Evolutionary conservation across 306 rosid species (phyloP).

Genomic region (Luffa acutangula): DNA sequence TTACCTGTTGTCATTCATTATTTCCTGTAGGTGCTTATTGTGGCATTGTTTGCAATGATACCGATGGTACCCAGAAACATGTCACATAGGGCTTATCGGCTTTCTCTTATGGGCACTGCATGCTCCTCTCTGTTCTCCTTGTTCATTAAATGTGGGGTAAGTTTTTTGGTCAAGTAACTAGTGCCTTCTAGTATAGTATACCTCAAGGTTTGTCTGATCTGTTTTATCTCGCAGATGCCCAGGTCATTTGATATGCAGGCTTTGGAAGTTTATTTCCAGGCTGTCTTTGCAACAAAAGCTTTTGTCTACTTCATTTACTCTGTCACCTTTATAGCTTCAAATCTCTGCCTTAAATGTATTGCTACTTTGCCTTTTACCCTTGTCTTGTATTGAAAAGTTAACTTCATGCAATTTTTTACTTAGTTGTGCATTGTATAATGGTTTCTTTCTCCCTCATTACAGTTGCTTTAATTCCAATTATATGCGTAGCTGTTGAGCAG

Average conservation of each 20-base stretch:
- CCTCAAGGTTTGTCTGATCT: slow-evolving; percentile 1
- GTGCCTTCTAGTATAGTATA: not conserved
- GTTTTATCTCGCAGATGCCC: slow-evolving; percentile 49
- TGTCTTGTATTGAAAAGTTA: not conserved
- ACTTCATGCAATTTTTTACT: not conserved
- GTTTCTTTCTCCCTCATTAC: slow-evolving; percentile 24
- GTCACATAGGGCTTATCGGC: slow-evolving; percentile 76
- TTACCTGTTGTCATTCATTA: not conserved
- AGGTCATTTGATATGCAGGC: slow-evolving; percentile 78
- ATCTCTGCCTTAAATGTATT: slow-evolving; percentile 73
- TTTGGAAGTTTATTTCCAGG: slow-evolving; percentile 71
- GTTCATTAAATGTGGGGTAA: slow-evolving; percentile 71
- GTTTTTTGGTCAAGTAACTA: slow-evolving; percentile 6
- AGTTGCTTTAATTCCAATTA: slow-evolving; percentile 83
- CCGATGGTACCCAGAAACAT: slow-evolving; percentile 64
- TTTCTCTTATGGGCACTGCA: slow-evolving; percentile 69
- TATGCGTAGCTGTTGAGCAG: slow-evolving; percentile 62
- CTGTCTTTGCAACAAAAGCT: slow-evolving; percentile 57
- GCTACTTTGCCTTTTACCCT: not conserved
- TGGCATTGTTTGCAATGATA: slow-evolving; percentile 66
- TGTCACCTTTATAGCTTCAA: slow-evolving; percentile 58
- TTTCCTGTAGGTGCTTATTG: slow-evolving; percentile 61
- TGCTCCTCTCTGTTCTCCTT: slow-evolving; percentile 62
- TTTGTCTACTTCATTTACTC: slow-evolving; percentile 79
- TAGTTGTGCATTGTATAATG: slow-evolving; percentile 15